Evolutionary conservation across 1,139 yeast species (phyloP), one percentile per base, ranked within the genome.

Genomic region (Lodderomyces pseudojiufengensis): DNA sequence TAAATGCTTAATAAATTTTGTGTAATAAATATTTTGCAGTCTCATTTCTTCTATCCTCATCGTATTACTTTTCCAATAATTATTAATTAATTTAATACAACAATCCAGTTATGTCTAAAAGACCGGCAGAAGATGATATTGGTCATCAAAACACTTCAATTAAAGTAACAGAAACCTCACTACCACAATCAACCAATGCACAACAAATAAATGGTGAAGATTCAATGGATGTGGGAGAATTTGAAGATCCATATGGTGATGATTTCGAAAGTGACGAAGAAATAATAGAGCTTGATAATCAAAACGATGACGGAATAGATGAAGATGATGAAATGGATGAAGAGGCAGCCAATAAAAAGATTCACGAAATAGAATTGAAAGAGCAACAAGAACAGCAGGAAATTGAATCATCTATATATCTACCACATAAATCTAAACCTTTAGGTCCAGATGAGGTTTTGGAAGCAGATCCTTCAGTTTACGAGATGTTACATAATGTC

Each of bases 391-490:
- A 63, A 38, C 47, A 49, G 40, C 45, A 45, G 38, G 57, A 56
- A 49, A 67, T 41, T 6, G 54, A 57, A 28, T 54, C 71, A 2
- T 63, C 72, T 20, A 61, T 90, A 35, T 90, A 85, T 60, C 69
- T 90, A 48, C 97, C 97, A 18, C 95, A 88, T 56, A 75, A 78
- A 61, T 83, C 94, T 22, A 80, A 78, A 50, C 96, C 96, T 5
- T 70, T 92, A 46, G 97, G 96, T 1, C 95, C 95, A 2, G 95
- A 88, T 63, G 98, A 92, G 65, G 95, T 84, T 8, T 72, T 92
- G 56, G 97, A 92, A 63, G 96, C 98, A 1, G 98, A 92, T 63
- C 95, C 95, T 38, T 71, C 92, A 11, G 96, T 92, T 4, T 92
- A 94, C 57, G 95, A 92, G 53, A 90, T 92, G 97, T 70, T 92